Evolutionary conservation across 257 asterid genomes (phyloP), one percentile per base, ranked within the genome.

Genomic region (Solanum tacnaense): DNA sequence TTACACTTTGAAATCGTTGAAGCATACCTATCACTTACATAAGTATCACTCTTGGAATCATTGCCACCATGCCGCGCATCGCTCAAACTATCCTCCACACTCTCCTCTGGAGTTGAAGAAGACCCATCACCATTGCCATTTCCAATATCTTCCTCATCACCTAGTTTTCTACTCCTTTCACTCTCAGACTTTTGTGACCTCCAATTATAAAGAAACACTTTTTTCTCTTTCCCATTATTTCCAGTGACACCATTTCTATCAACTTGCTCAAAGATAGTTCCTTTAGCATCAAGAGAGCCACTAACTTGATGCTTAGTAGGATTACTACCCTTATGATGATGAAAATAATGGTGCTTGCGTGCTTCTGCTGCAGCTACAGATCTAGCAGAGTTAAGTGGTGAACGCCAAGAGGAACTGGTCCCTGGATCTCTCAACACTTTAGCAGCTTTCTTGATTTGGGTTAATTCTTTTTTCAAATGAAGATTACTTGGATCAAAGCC

Each of bases 391-490:
- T 90, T 92, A 5, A 92, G 87, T 20, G 98, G 99, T 5, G 98
- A 94, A 91, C 97, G 92, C 98, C 98, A 94, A 32, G 98, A 91
- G 13, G 98, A 93, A 44, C 96, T 93, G 84, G 99, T 97, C 16
- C 98, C 99, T 34, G 99, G 99, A 90, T 97, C 99, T 87, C 96
- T 92, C 8, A 97, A 91, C 81, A 88, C 97, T 34, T 95, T 91
- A 49, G 99, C 96, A 16, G 98, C 98, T 93, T 97, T 97, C 35
- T 96, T 94, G 87, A 97, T 95, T 90, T 95, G 98, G 10, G 98
- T 96, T 74, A 96, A 79, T 89, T 97, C 99, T 87, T 95, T 97
- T 94, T 95, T 97, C 95, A 97, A 93, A 93, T 97, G 99, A 91
- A 97, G 92, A 92, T 94, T 94, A 91, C 99, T 93, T 21, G 98